Evolutionary conservation across 805 yeast species (phyloP).

Genomic region (Zygoascus tannicola): DNA sequence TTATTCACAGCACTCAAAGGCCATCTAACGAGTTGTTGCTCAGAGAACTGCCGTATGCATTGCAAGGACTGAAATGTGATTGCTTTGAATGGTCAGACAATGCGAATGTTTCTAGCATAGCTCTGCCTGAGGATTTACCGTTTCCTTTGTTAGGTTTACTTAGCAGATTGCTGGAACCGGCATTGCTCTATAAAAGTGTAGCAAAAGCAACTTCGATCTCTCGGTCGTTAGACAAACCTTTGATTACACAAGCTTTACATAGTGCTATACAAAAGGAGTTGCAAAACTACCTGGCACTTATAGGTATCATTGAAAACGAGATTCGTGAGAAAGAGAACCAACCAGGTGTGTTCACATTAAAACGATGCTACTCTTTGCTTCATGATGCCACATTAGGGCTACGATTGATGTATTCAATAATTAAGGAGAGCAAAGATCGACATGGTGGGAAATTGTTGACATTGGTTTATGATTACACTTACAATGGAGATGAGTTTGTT

Average conservation of each 20-base stretch:
- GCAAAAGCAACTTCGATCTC: slow-evolving; percentile 13
- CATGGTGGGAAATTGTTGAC: slow-evolving; percentile 48
- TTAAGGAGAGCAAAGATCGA: slow-evolving; percentile 26
- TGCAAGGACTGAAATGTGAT: slow-evolving; percentile 25
- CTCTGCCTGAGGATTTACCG: slow-evolving; percentile 30
- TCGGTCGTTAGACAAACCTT: slow-evolving; percentile 20
- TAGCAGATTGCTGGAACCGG: slow-evolving; percentile 56
- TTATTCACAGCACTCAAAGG: slow-evolving; percentile 11
- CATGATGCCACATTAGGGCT: slow-evolving; percentile 45
- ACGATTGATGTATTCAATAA: slow-evolving; percentile 45
- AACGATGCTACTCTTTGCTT: slow-evolving; percentile 34
- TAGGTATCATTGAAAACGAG: slow-evolving; percentile 38
- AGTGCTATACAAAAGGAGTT: slow-evolving; percentile 38
- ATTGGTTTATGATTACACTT: slow-evolving; percentile 39
- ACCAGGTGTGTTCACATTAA: slow-evolving; percentile 20
- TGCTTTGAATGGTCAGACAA: slow-evolving; percentile 13
- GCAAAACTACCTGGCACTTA: slow-evolving; percentile 34
- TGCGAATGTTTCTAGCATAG: slow-evolving; percentile 6
- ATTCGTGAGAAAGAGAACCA: slow-evolving; percentile 20
- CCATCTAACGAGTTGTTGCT: slow-evolving; percentile 12
- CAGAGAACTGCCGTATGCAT: slow-evolving; percentile 24
- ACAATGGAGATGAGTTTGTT: slow-evolving; percentile 57
- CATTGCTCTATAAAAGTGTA: slow-evolving; percentile 50
- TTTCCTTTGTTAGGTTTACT: slow-evolving; percentile 49
- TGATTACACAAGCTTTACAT: slow-evolving; percentile 53